Conservation (phyloP, 2,329 filamentous ascomycete genomes). For the Dryadomyces quercus-mongolicae region DNA sequence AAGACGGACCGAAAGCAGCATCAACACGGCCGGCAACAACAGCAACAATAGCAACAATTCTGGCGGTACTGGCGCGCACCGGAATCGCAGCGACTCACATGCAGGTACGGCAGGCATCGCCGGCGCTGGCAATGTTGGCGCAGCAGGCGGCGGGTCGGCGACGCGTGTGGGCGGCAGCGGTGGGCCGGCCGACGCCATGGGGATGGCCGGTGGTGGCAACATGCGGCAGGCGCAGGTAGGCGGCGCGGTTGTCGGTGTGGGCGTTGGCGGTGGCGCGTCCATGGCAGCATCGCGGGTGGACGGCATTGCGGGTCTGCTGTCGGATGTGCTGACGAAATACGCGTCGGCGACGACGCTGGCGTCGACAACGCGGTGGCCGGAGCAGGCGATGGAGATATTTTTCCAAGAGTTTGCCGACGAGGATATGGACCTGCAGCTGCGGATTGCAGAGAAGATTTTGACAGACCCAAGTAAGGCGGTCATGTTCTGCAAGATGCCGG, state of each 20-base stretch:
- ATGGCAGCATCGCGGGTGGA: slow-evolving; percentile 13
- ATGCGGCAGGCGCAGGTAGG: slow-evolving; percentile 2
- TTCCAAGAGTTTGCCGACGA: slow-evolving; percentile 46
- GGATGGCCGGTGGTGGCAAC: too few species aligned
- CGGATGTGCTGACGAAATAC: slow-evolving; percentile 26
- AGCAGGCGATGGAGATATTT: slow-evolving; percentile 46
- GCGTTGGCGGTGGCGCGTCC: slow-evolving; percentile 2
- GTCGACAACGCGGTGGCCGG: slow-evolving; percentile 36
- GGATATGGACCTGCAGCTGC: slow-evolving; percentile 45
- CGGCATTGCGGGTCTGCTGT: slow-evolving; percentile 20
- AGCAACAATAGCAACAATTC: background rate
- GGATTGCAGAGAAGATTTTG: slow-evolving; percentile 45
- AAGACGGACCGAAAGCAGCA: slow-evolving; percentile 19
- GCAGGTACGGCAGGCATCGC: background rate
- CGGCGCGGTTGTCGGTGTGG: too few species aligned
- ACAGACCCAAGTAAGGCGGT: slow-evolving; percentile 49
- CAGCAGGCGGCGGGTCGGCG: background rate
- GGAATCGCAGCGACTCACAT: slow-evolving; percentile 3
- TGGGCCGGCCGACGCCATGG: background rate
- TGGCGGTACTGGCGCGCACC: background rate
- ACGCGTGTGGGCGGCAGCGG: background rate
- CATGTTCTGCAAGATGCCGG: slow-evolving; percentile 50
- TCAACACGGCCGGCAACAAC: slow-evolving; percentile 7
- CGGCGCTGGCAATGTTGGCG: background rate
- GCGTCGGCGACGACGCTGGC: slow-evolving; percentile 18